Evolutionary conservation across 208 protist species (phyloP), one percentile per base, ranked within the genome.

Genomic region (Trypanosoma scelopori): DNA sequence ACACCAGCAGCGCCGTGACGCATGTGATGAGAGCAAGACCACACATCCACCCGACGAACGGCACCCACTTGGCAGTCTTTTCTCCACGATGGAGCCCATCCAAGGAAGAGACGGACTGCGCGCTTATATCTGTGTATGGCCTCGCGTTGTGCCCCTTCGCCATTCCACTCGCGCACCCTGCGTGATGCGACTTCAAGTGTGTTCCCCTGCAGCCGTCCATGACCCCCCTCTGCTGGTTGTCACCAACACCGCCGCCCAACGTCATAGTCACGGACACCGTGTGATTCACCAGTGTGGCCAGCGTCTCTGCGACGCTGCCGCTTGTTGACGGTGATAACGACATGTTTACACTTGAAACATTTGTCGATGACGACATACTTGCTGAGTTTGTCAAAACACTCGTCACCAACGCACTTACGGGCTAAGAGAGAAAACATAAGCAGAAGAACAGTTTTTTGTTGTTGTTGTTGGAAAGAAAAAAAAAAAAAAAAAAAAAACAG

Each of bases 191-290:
- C 9, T 37, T 37, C 32, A 37, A 25, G 4, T 57, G 32, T 32
- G 12, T 41, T 27, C 52, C 52, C 1, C 7, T 46, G 35, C 52
- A 57, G 27, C 18, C 16, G 27, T 12, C 7, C 20, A 2, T 32
- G 13, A 27, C 35, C 18, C 69, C 70, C 0, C 43, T 51, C 20
- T 66, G 61, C 15, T 47, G 45, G 5, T 60, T 49, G 6, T 74
- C 52, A 7, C 41, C 30, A 32, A 5, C 35, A 18, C 18, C 20
- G 32, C 22, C 22, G 32, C 47, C 47, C 13, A 32, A 41, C 25
- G 35, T 18, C 23, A 46, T 53, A 5, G 56, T 20, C 35, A 59
- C 13, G 30, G 50, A 57, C 11, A 49, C 32, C 22, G 32, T 61
- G 22, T 22, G 56, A n/a, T 37, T 23, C 49, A 69, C 25, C 5